A percentile compares a stretch with the other conserved stretches of the same genome.
These are phyloP conservation scores for Nidularia pulvinata DNA, from an alignment of 768 basidiomycete genomes.

Conservation along the genomic window DNA sequence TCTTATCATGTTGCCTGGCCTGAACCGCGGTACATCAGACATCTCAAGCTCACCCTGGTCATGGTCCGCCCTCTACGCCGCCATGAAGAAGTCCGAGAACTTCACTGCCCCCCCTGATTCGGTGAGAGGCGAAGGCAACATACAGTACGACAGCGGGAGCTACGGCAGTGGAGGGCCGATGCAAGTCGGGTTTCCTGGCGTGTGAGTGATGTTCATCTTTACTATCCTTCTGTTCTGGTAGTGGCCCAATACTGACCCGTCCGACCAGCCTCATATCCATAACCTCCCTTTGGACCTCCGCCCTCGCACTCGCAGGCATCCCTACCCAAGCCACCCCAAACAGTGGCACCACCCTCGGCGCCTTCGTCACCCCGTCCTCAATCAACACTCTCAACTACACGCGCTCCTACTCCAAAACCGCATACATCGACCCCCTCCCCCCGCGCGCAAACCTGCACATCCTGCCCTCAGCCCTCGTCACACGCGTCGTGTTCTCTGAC, in stretches of 20 bases:
- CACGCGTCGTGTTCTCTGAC: slow-evolving; percentile 44
- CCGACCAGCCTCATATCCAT: slow-evolving; percentile 39
- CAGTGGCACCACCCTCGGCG: slow-evolving; percentile 47
- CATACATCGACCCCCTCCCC: slow-evolving; percentile 62
- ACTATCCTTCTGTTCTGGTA: background rate
- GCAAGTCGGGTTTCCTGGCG: slow-evolving; percentile 40
- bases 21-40: no score
- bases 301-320: slow-evolving; percentile 46
- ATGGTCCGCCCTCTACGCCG: no score
- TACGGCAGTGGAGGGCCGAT: slow-evolving; percentile 54
- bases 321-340: slow-evolving; percentile 35
- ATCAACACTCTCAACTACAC: slow-evolving; percentile 68
- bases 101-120: slow-evolving; percentile 46
- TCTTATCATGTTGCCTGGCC: no score
- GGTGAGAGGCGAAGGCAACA: slow-evolving; percentile 34
- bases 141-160: slow-evolving; percentile 36
- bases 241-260: background rate
- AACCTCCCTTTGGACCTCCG: slow-evolving; percentile 55
- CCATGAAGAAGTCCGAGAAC: slow-evolving; percentile 37
- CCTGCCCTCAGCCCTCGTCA: slow-evolving; percentile 54
- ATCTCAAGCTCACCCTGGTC: no score
- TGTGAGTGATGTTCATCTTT: slow-evolving; percentile 25
- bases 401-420: slow-evolving; percentile 63
- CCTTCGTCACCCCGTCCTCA: slow-evolving; percentile 52
- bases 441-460: slow-evolving; percentile 59